Evolutionary conservation across 176 grass and related monocot species (phyloP).

Genomic region (Echinochloa phyllopogon): DNA sequence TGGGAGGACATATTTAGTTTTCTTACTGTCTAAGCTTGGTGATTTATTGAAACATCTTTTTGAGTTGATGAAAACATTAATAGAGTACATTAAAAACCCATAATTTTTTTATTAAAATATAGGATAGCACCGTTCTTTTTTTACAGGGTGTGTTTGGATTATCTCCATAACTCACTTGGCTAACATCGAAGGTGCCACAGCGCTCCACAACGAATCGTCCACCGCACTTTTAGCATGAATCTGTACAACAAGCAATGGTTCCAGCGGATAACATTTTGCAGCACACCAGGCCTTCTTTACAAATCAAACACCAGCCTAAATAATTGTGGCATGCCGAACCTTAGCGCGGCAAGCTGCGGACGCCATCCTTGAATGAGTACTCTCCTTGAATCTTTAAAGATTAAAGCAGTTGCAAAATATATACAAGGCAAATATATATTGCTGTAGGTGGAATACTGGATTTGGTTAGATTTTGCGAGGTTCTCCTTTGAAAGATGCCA

Average conservation of each 20-base stretch:
- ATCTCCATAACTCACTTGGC: too few relatives aligned
- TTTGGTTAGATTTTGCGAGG: not conserved
- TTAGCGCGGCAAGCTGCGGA: too few relatives aligned
- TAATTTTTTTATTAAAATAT: not conserved
- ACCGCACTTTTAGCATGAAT: too few relatives aligned
- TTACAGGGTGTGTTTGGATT: too few relatives aligned
- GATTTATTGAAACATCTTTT: not conserved
- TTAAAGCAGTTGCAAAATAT: not conserved
- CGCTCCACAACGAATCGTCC: too few relatives aligned
- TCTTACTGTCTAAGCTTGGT: not conserved
- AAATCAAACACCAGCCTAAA: too few relatives aligned
- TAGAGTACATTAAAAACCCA: not conserved
- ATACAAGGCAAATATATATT: not conserved
- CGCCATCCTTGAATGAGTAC: not conserved
- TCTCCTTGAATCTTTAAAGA: not conserved
- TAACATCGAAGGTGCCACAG: too few relatives aligned
- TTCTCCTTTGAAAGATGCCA: not conserved
- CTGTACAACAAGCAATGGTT: too few relatives aligned
- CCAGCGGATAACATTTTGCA: too few relatives aligned
- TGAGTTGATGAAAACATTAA: not conserved
- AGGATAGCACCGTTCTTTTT: not conserved
- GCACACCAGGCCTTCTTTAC: too few relatives aligned
- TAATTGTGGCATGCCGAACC: too few relatives aligned
- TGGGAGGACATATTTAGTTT: not conserved
- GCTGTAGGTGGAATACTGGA: not conserved